These are phyloP conservation scores for Phytophthora capsici DNA, from an alignment of 352 stramenopile species.

Conservation along the genomic window DNA sequence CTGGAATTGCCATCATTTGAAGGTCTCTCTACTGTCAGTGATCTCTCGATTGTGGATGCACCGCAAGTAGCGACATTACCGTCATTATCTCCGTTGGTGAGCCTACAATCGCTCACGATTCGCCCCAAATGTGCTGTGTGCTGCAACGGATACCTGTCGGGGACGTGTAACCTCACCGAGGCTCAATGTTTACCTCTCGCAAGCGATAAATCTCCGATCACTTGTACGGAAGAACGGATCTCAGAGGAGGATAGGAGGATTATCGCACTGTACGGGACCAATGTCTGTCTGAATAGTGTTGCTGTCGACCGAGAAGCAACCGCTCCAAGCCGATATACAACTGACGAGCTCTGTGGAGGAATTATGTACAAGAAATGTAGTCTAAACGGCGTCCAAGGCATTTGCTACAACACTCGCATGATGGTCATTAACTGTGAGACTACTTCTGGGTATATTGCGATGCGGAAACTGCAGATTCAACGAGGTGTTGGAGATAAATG, in stretches of 20 bases:
- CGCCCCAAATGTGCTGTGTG: conserved; percentile 32
- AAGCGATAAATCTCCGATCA: conserved; percentile 24
- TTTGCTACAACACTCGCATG: conserved; percentile 48
- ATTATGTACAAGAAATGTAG: conserved; percentile 40
- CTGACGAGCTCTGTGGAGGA: conserved; percentile 38
- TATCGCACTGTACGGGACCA: conserved; percentile 1
- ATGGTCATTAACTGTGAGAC: conserved; percentile 43
- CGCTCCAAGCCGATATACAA: conserved; percentile 33
- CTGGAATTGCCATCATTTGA: conserved; percentile 35
- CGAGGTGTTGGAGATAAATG: conserved; percentile 32
- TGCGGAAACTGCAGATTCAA: conserved; percentile 44
- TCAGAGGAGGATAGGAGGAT: conserved; percentile 4
- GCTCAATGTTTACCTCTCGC: conserved; percentile 30
- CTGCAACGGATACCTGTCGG: conserved; percentile 43
- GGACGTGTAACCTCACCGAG: conserved; percentile 30
- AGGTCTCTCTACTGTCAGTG: conserved; percentile 18
- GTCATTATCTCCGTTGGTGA: conserved; percentile 20
- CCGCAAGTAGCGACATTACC: conserved; percentile 16
- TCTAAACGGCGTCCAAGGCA: conserved; percentile 30
- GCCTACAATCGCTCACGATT: conserved; percentile 28
- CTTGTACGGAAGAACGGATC: conserved; percentile 28
- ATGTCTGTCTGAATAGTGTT: conserved; percentile 13
- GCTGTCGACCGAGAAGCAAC: conserved; percentile 12
- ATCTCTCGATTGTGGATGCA: conserved; percentile 31
- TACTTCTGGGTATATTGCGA: conserved; percentile 19